Conservation (phyloP, 2,329 filamentous ascomycete species). For the Microsporum audouinii region DNA sequence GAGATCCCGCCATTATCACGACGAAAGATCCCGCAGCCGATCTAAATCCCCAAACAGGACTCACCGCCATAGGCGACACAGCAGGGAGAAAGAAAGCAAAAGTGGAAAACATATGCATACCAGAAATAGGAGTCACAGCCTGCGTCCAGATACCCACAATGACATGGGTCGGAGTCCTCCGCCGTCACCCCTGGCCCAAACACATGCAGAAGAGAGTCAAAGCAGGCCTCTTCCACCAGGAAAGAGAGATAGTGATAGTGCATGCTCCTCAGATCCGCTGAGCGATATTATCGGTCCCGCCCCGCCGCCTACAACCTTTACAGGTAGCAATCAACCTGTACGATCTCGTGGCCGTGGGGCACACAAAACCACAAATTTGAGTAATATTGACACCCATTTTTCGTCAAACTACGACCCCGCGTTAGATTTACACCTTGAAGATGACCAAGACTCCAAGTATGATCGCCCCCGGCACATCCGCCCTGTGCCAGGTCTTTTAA, state of each 20-base stretch:
- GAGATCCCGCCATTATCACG: constrained; percentile 12
- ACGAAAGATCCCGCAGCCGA: background rate
- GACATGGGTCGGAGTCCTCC: background rate
- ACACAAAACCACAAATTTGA: constrained; percentile 40
- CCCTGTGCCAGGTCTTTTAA: constrained; percentile 32
- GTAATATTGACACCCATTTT: constrained; percentile 72
- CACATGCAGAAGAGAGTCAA: background rate
- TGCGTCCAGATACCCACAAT: background rate
- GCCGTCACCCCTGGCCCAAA: background rate
- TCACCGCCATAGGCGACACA: background rate
- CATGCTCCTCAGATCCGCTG: constrained; percentile 52
- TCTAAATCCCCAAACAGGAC: background rate
- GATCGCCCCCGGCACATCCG: constrained; percentile 40
- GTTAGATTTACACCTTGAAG: constrained; percentile 30
- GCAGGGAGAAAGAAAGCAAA: background rate
- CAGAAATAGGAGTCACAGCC: background rate
- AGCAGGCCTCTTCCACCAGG: background rate
- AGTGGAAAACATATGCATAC: background rate
- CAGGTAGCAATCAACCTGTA: constrained; percentile 28
- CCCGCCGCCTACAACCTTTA: constrained; percentile 40
- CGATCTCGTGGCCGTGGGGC: constrained; percentile 61
- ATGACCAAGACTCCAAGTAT: constrained; percentile 45
- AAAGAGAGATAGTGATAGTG: background rate
- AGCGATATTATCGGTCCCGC: constrained; percentile 65
- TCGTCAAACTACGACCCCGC: constrained; percentile 51